Evolutionary conservation across 257 asterid genomes (phyloP).

Genomic region (Nicotiana tabacum): DNA sequence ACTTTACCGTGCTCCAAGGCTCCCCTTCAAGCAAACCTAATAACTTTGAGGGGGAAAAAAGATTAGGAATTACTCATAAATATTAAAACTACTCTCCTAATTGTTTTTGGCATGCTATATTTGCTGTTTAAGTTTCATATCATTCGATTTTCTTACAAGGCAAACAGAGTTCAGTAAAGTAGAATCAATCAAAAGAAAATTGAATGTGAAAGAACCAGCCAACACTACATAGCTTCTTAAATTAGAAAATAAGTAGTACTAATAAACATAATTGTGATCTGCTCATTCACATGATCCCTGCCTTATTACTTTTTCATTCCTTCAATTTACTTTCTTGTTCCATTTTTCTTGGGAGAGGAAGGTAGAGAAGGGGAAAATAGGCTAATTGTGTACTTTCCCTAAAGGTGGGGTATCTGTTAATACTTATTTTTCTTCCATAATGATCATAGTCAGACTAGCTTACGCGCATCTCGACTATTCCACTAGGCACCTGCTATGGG

Average conservation of each 20-base stretch:
- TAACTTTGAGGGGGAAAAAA: not conserved
- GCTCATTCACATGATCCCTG: not conserved
- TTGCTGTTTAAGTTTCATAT: not conserved
- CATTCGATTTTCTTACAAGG: not conserved
- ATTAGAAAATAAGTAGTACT: not conserved
- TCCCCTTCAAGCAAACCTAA: not conserved
- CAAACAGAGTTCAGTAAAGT: not conserved
- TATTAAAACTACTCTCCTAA: too few relatives aligned
- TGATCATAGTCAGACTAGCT: not conserved
- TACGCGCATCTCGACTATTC: not conserved
- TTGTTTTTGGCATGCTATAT: not conserved
- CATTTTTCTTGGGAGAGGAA: too few relatives aligned
- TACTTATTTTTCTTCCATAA: too few relatives aligned
- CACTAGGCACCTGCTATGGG: not conserved
- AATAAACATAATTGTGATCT: not conserved
- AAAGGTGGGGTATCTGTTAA: not conserved
- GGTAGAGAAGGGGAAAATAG: not conserved
- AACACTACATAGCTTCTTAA: not conserved
- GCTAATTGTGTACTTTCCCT: too few relatives aligned
- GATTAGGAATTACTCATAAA: too few relatives aligned
- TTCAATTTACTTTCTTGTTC: not conserved
- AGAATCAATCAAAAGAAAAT: constrained; percentile 5
- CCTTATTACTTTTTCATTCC: not conserved
- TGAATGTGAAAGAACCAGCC: constrained; percentile 3
- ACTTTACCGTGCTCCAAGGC: too few relatives aligned